Evolutionary conservation across 495 filamentous ascomycete species (phyloP), one percentile per base, ranked within the genome.

Genomic region (Cairneyella variabilis): DNA sequence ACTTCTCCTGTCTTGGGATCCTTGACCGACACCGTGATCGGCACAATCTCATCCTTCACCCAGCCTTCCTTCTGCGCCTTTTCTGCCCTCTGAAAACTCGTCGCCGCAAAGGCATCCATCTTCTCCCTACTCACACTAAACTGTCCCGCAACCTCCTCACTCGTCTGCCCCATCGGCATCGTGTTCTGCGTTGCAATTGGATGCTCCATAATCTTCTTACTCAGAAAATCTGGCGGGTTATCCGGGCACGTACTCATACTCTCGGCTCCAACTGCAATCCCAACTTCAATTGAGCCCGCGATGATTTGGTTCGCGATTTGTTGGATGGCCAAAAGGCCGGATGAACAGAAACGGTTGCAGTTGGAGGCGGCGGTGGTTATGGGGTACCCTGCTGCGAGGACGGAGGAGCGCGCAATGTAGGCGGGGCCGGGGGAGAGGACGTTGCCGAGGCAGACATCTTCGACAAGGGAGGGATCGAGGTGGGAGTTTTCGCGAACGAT

Each of bases 91-190:
- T 82, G 80, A 73, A 87, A 97, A 6, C 81, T 87, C 72, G 91
- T 86, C 7, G 88, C 88, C 0, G 93, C 89, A 68, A 84, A 97
- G 38, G 76, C 71, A 66, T 98, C 93, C 69, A 96, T 89, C 52
- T 66, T 65, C 65, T 91, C 83, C 32, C 93, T 81, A 1, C 80
- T 71, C 63, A 98, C 83, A 53, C 82, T 76, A 64, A 97, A 97
- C 71, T 97, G 90, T 40, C 77, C 81, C 25, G 82, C 89, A n/a
- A 98, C 88, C 59, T 97, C 96, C 76, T 98, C 93, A 12, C 83
- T 89, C 0, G 93, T 97, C 80, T 95, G 93, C 0, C 93, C 93
- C 93, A 98, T 98, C 20, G 90, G 84, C 79, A 90, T 82, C 77
- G 86, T 76, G 64, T 96, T 91, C 64, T 89, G 88, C 0, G 51